Conservation (phyloP, 176 grass and related monocot genomes). For the Oryza australiensis region DNA sequence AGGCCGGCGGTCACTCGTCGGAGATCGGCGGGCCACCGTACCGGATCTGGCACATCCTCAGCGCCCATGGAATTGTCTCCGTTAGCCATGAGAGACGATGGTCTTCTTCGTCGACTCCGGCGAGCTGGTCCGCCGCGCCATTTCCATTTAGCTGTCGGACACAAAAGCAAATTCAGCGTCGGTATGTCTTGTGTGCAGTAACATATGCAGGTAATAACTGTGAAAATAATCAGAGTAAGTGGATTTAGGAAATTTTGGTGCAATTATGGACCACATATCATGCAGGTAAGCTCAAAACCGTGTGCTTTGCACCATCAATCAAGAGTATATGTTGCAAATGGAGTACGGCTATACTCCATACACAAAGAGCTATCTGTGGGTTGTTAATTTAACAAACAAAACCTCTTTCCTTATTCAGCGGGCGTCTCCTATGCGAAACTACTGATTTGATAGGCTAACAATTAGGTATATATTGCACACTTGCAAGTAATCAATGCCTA, state of each 20-base stretch:
- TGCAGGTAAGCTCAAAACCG: neutral
- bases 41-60: conserved; percentile 59
- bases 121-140: neutral
- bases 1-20: conserved; percentile 15
- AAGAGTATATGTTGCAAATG: conserved; percentile 9
- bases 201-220: neutral
- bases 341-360: conserved; percentile 9
- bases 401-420: conserved; percentile 28
- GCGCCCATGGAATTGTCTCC: conserved; percentile 54
- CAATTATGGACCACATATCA: neutral
- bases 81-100: conserved; percentile 64
- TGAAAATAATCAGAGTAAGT: neutral
- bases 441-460: conserved; percentile 10
- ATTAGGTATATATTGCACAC: neutral
- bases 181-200: neutral
- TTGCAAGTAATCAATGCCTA: neutral
- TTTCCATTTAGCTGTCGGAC: neutral
- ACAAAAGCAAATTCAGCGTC: neutral
- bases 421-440: conserved; percentile 24
- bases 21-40: conserved; percentile 74
- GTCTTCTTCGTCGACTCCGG: neutral
- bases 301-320: conserved; percentile 28
- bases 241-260: neutral
- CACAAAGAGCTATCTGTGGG: conserved; percentile 6
- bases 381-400: conserved; percentile 23